A percentile compares a stretch with the other conserved stretches of the same genome.
phyloP scores from a whole-genome alignment of 2,329 filamentous ascomycete species.

The Ambrosiella cleistominuta region DNA sequence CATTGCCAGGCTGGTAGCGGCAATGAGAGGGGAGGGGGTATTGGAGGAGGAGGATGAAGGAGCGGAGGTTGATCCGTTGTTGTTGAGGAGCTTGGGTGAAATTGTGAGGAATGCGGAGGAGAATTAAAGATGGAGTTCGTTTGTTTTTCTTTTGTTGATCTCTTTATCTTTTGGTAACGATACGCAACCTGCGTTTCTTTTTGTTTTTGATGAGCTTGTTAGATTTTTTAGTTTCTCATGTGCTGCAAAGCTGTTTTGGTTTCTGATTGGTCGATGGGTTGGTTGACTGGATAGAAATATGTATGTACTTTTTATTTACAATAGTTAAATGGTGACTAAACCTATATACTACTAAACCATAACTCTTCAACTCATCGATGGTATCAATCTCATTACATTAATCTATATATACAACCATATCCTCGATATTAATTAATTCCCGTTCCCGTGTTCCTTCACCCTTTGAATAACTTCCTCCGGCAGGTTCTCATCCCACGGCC shows the following conservation, averaged over 20 bases:
- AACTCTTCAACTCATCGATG: too few species aligned
- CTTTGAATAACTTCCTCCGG: not conserved
- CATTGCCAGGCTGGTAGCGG: constrained; percentile 32
- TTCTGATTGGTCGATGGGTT: too few species aligned
- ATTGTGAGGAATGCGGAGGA: constrained; percentile 11
- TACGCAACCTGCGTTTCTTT: not conserved
- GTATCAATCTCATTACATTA: not conserved
- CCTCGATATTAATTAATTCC: not conserved
- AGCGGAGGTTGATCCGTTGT: constrained; percentile 7
- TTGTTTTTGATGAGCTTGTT: constrained; percentile 2
- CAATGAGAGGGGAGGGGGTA: constrained; percentile 20
- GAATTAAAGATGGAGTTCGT: constrained; percentile 2
- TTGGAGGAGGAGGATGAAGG: constrained; percentile 5
- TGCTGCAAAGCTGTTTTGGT: not conserved
- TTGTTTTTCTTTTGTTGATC: constrained; percentile 4
- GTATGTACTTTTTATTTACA: too few species aligned
- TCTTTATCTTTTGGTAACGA: not conserved
- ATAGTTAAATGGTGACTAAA: too few species aligned
- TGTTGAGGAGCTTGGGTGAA: constrained; percentile 11
- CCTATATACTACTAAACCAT: too few species aligned
- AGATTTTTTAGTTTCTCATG: not conserved
- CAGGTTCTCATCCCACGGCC: constrained; percentile 23
- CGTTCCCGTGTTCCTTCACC: not conserved
- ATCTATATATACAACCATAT: not conserved
- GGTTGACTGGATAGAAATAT: too few species aligned